These are phyloP conservation scores for Dimargaris verticillata DNA, from an alignment of 192 early-diverging fungal genomes.

Conservation along the genomic window DNA sequence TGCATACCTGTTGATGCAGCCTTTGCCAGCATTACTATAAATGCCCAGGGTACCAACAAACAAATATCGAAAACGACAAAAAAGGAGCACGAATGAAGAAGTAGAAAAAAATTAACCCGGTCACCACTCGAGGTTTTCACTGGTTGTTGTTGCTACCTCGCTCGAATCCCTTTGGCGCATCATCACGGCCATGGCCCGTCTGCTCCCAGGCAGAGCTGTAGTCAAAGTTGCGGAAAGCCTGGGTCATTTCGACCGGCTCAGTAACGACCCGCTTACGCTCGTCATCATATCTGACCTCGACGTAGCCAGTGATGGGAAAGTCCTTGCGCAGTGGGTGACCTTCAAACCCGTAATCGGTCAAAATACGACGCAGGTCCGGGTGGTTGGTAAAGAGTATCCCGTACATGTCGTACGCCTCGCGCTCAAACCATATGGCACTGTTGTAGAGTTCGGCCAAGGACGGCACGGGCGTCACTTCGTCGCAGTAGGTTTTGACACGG, in stretches of 20 bases:
- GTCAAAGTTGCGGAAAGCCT: conserved; percentile 93
- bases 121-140: no score
- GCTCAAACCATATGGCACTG: conserved; percentile 93
- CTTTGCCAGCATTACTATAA: no score
- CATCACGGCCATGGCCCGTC: conserved; percentile 41
- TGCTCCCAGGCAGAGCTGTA: conserved; percentile 91
- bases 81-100: no score
- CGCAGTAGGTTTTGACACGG: conserved; percentile 93
- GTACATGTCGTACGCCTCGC: conserved; percentile 98
- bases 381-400: conserved; percentile 92
- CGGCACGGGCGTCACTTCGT: conserved; percentile 79
- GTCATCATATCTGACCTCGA: conserved; percentile 96
- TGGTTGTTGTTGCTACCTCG: conserved; percentile 11
- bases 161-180: conserved; percentile 27
- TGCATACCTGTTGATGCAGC: no score
- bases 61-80: no score
- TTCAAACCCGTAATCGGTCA: conserved; percentile 98
- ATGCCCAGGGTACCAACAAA: no score
- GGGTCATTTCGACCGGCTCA: conserved; percentile 89
- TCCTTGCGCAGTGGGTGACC: conserved; percentile 91
- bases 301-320: conserved; percentile 97
- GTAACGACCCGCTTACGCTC: conserved; percentile 94
- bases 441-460: conserved; percentile 63
- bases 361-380: conserved; percentile 88
- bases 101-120: no score